A percentile compares a stretch with the other conserved stretches of the same genome.
phyloP scores from a whole-genome alignment of 1,284 basidiomycete species.

The Wallemia mellicola region DNA sequence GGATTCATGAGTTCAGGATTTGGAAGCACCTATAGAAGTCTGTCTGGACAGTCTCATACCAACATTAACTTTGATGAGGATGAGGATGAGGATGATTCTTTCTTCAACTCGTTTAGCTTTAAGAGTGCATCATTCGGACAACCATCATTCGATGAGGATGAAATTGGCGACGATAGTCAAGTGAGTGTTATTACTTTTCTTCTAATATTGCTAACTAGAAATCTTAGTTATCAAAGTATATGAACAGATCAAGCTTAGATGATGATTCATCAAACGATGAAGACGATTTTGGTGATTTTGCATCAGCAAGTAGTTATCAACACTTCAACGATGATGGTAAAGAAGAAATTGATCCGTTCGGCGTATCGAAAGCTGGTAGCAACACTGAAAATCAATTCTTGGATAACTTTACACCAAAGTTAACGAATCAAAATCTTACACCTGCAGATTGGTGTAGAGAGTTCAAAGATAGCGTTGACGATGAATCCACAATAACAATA shows the following conservation, averaged over 20 bases:
- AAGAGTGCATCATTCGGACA: slow-evolving; percentile 16
- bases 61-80: slow-evolving; percentile 24
- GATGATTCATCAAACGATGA: too few species aligned
- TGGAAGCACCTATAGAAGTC: neutral
- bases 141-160: slow-evolving; percentile 2
- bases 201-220: slow-evolving; percentile 20
- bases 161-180: slow-evolving; percentile 2
- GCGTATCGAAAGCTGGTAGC: slow-evolving; percentile 1
- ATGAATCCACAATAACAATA: neutral
- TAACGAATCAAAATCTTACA: neutral
- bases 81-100: slow-evolving; percentile 42
- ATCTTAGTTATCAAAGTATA: slow-evolving; percentile 32
- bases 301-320: too few species aligned
- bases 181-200: neutral
- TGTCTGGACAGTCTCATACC: slow-evolving; percentile 14
- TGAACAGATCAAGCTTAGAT: too few species aligned
- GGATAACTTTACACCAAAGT: slow-evolving; percentile 1
- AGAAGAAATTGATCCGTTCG: neutral
- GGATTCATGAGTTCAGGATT: slow-evolving; percentile 29
- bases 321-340: slow-evolving; percentile 13
- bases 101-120: slow-evolving; percentile 26
- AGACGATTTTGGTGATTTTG: slow-evolving; percentile 49
- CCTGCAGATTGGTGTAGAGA: neutral
- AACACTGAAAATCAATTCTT: neutral
- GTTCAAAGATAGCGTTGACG: neutral